Percentiles rank a stretch among this genome's conserved stretches.
phyloP scores from a whole-genome alignment of 83 land plant species.

The Picea abies region DNA sequence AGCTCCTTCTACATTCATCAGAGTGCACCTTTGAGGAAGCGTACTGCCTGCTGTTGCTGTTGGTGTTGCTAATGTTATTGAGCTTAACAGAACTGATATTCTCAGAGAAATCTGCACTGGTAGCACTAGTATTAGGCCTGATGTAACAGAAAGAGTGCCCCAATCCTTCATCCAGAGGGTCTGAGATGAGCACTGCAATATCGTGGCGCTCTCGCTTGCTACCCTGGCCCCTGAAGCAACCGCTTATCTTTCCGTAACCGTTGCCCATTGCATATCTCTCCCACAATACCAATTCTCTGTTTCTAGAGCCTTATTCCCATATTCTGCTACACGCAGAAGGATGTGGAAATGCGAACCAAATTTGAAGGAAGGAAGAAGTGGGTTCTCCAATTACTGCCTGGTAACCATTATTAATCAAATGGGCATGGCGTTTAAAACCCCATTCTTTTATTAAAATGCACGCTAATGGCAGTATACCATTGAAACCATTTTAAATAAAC shows the following conservation, averaged over 20 bases:
- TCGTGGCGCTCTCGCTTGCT: slow-evolving; percentile 10
- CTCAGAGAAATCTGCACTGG: slow-evolving; percentile 7
- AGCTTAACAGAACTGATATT: slow-evolving; percentile 4
- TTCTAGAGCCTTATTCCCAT: neutral
- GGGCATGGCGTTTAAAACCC: neutral
- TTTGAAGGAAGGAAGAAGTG: neutral
- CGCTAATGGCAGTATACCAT: neutral
- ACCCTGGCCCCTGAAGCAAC: slow-evolving; percentile 15
- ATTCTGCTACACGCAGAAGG: too few relatives aligned
- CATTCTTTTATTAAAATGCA: neutral
- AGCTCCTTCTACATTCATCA: slow-evolving; percentile 15
- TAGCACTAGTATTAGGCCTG: slow-evolving; percentile 15
- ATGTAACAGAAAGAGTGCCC: slow-evolving; percentile 38
- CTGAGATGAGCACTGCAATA: slow-evolving; percentile 14
- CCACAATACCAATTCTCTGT: neutral
- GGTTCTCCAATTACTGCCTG: neutral
- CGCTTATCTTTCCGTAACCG: slow-evolving; percentile 20
- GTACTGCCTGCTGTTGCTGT: neutral
- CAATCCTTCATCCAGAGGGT: slow-evolving; percentile 34
- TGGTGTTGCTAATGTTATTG: neutral
- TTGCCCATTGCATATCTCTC: slow-evolving; percentile 29
- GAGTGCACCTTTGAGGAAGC: slow-evolving; percentile 17
- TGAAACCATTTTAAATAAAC: neutral
- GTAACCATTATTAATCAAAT: neutral
- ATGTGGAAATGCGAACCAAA: neutral